Conservation (phyloP, 805 yeast genomes). For the Metschnikowia shivogae region DNA sequence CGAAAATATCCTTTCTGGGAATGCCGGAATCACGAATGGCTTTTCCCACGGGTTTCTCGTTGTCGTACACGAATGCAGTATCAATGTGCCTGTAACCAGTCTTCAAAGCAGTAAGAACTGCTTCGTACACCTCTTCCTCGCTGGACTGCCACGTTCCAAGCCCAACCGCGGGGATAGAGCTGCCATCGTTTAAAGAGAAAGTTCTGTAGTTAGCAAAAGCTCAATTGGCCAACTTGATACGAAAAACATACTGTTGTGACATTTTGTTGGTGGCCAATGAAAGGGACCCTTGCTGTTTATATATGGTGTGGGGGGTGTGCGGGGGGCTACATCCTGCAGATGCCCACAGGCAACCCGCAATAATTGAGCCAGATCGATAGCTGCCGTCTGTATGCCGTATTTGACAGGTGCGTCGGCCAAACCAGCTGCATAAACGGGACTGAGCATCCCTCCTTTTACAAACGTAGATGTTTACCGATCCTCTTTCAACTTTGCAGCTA, state of each 20-base stretch:
- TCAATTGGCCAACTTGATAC: background rate
- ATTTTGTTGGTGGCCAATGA: background rate
- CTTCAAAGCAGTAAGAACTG: slow-evolving; percentile 58
- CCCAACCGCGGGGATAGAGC: slow-evolving; percentile 61
- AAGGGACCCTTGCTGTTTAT: background rate
- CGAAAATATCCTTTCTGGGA: slow-evolving; percentile 59
- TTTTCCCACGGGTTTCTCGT: slow-evolving; percentile 62
- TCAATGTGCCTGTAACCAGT: slow-evolving; percentile 49
- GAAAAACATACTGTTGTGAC: slow-evolving; percentile 1
- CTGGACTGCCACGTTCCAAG: slow-evolving; percentile 71
- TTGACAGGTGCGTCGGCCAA: too few species aligned
- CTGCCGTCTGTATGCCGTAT: too few species aligned
- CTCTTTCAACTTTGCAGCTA: too few species aligned
- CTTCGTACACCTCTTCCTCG: slow-evolving; percentile 50
- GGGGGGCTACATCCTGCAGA: too few species aligned
- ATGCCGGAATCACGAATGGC: slow-evolving; percentile 54
- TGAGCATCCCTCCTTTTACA: too few species aligned
- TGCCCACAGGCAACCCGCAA: too few species aligned
- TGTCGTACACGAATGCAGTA: slow-evolving; percentile 51
- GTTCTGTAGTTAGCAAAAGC: background rate
- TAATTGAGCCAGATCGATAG: too few species aligned
- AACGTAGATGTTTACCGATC: too few species aligned
- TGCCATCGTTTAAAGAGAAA: slow-evolving; percentile 54
- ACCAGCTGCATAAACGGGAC: too few species aligned
- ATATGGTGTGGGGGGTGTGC: background rate